Evolutionary conservation across 1,284 basidiomycete genomes (phyloP), one percentile per base, ranked within the genome.

Genomic region (Ustanciosporium gigantosporum): DNA sequence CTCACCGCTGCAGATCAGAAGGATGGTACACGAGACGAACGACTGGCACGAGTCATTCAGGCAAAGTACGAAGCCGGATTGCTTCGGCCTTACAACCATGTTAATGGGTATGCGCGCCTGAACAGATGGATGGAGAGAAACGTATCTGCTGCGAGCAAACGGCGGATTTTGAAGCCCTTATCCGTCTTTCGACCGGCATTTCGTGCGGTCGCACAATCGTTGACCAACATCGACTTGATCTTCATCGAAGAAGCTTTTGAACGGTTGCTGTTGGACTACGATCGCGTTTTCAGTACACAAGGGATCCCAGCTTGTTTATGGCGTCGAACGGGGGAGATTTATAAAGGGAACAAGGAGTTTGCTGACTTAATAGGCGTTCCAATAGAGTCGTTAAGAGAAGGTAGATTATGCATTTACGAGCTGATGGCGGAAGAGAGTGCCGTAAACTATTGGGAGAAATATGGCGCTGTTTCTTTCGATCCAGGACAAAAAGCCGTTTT

Each of bases 51-150:
- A 53, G 94, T 98, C 60, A 97, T 97, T 69, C 86, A 89, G 64
- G 92, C 90, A 71, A 97, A 97, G 79, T 96, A 95, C 79, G 93
- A 97, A 76, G 94, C 93, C 1, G 94, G 93, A 0, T 79, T 98
- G 32, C 80, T 97, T 55, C 91, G 91, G 72, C 94, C 94, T 0
- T 96, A 95, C 75, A 94, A 97, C 79, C 95, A 96, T 76, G 91
- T 94, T 37, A 73, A 76, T 31, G 74, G 73, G 17, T 76, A 76
- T 41, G 69, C 73, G 8, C 59, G 74, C 3, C 46, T 76, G 23
- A 74, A 74, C 41, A 44, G 66, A 40, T 96, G 93, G 92, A 95
- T 96, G 91, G 92, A 94, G 74, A 82, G 85, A 70, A 91, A 92
- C 37, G 68, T 69, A 9, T 75, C 68, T 0, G 51, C 67, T 8